A percentile compares a stretch with the other conserved stretches of the same genome.
phyloP scores from a whole-genome alignment of 352 stramenopile species.

The Globisporangium acanthophoron region DNA sequence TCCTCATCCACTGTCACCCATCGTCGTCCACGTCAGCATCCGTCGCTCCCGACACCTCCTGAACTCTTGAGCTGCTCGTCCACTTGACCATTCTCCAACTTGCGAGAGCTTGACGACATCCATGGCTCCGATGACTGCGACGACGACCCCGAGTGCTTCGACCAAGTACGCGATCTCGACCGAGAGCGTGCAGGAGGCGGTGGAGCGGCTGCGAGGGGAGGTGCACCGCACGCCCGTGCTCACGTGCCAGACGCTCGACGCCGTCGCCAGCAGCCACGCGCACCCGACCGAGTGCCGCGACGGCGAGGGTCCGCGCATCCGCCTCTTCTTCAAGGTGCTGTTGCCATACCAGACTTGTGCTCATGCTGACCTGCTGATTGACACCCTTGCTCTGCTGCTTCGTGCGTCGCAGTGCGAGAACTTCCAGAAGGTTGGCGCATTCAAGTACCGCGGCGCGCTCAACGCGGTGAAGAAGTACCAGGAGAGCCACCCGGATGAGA shows the following conservation, averaged over 20 bases:
- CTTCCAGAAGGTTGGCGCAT: constrained; percentile 73
- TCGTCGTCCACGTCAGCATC: too few relatives aligned
- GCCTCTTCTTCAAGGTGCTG: constrained; percentile 63
- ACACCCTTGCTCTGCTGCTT: background rate
- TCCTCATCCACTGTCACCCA: too few relatives aligned
- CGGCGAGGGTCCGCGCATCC: constrained; percentile 6
- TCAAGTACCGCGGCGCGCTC: constrained; percentile 80
- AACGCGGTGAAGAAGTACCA: constrained; percentile 58
- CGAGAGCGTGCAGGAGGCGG: constrained; percentile 39
- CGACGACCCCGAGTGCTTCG: background rate
- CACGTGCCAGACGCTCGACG: constrained; percentile 51
- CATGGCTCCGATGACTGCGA: background rate
- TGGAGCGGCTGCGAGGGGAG: constrained; percentile 43
- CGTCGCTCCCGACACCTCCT: background rate
- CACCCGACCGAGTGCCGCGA: background rate
- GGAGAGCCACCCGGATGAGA: constrained; percentile 13
- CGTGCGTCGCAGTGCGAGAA: constrained; percentile 59
- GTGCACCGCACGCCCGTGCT: constrained; percentile 66
- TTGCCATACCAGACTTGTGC: background rate
- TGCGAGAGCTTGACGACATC: background rate
- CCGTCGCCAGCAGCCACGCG: constrained; percentile 18
- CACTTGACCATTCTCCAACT: background rate
- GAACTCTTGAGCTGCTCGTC: too few relatives aligned
- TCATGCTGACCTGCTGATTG: background rate
- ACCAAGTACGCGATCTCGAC: constrained; percentile 51